These are phyloP conservation scores for Aspergillus sp. DNA, from an alignment of 2,329 filamentous ascomycete species.

Conservation along the genomic window DNA sequence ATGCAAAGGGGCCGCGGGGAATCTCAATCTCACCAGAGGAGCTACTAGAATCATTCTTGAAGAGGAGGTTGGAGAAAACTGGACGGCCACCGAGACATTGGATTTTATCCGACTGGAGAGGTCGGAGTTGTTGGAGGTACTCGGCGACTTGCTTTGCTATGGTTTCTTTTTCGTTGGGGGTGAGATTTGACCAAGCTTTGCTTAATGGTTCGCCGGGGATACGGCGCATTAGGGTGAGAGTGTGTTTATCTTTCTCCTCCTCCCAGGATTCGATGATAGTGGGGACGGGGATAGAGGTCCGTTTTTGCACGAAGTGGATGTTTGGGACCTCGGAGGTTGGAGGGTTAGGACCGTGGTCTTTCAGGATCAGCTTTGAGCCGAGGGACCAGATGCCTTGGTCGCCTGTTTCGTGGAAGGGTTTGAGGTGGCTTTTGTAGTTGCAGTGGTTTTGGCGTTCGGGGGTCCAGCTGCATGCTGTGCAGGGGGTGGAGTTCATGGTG, in stretches of 20 bases:
- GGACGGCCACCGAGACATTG: constrained; percentile 17
- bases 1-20: constrained; percentile 7
- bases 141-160: constrained; percentile 26
- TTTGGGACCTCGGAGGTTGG: constrained; percentile 21
- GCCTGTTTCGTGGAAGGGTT: constrained; percentile 23
- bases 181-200: constrained; percentile 21
- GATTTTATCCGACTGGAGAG: constrained; percentile 18
- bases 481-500: not conserved
- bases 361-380: constrained; percentile 33
- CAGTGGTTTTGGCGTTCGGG: constrained; percentile 8
- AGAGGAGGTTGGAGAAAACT: constrained; percentile 17
- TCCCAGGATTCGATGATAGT: constrained; percentile 23
- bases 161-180: constrained; percentile 19
- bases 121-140: constrained; percentile 24
- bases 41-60: not conserved
- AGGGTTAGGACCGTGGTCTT: constrained; percentile 23
- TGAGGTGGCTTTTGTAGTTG: constrained; percentile 13
- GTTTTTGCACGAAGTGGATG: constrained; percentile 21
- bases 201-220: constrained; percentile 21
- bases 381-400: constrained; percentile 34
- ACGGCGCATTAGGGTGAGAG: constrained; percentile 17
- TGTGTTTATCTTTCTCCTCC: constrained; percentile 9
- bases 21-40: too few relatives aligned
- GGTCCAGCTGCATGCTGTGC: constrained; percentile 13
- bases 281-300: constrained; percentile 26